Percentiles rank a stretch among this genome's conserved stretches.
Evolutionary conservation across 352 stramenopile species (phyloP).

Genomic region (Bremia lactucae): DNA sequence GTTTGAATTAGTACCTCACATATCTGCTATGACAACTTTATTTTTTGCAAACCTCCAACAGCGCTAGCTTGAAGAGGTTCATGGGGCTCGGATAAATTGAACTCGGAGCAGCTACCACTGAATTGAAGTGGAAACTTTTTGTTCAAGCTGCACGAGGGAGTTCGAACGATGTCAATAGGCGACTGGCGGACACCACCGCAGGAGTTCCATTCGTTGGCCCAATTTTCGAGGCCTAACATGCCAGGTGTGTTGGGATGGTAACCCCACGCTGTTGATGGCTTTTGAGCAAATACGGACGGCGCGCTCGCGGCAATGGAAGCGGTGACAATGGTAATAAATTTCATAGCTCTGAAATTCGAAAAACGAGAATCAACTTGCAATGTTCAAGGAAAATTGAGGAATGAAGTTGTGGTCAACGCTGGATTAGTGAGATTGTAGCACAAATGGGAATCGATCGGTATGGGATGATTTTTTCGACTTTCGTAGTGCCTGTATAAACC

Average conservation of each 20-base stretch:
- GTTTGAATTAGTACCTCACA: neutral
- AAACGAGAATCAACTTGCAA: too few relatives aligned
- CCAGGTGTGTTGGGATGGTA: constrained; percentile 13
- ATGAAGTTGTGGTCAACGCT: too few relatives aligned
- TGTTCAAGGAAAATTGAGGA: too few relatives aligned
- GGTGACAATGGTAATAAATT: neutral
- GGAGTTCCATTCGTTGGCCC: constrained; percentile 4
- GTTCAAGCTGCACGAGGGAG: neutral
- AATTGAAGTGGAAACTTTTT: constrained; percentile 10
- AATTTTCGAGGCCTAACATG: constrained; percentile 11
- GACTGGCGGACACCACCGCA: constrained; percentile 18
- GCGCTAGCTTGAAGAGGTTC: constrained; percentile 16
- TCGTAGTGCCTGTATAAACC: too few relatives aligned
- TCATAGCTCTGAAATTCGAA: too few relatives aligned
- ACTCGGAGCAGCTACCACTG: constrained; percentile 10
- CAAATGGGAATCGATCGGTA: too few relatives aligned
- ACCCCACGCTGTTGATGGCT: constrained; percentile 3
- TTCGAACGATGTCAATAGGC: constrained; percentile 15
- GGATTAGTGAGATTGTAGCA: too few relatives aligned
- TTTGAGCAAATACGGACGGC: neutral
- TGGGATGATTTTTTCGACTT: too few relatives aligned
- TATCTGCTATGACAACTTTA: neutral
- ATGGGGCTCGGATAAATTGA: constrained; percentile 11
- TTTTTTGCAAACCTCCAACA: constrained; percentile 7
- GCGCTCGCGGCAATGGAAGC: neutral